A percentile compares a stretch with the other conserved stretches of the same genome.
phyloP scores from a whole-genome alignment of 352 stramenopile species.

The Globisporangium nagaii region DNA sequence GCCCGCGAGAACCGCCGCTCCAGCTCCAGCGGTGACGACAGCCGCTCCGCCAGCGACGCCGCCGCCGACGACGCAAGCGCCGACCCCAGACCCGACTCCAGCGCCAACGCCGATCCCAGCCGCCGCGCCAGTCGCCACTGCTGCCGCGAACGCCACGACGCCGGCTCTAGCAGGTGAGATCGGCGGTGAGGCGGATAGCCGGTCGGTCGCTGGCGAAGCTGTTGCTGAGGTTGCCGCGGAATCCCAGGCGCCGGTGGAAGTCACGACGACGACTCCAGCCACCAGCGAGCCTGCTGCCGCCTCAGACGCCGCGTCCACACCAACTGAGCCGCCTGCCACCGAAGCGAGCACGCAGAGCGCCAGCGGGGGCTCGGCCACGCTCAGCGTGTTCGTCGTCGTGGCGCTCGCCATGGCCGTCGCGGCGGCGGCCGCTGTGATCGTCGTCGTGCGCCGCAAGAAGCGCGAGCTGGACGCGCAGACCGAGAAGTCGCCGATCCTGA shows the following conservation, averaged over 20 bases:
- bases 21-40: constrained; percentile 3
- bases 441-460: constrained; percentile 28
- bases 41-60: constrained; percentile 8
- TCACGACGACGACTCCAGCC: not conserved
- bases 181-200: constrained; percentile 1
- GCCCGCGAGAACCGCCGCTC: too few species aligned
- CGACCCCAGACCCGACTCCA: constrained; percentile 1
- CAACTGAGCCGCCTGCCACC: not conserved
- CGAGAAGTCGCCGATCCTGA: constrained; percentile 21
- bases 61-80: not conserved
- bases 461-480: constrained; percentile 19
- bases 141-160: not conserved
- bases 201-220: not conserved
- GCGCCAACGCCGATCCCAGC: constrained; percentile 4
- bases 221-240: not conserved
- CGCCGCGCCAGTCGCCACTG: not conserved
- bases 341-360: constrained; percentile 1
- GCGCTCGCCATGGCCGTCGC: constrained; percentile 12
- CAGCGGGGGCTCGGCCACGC: not conserved
- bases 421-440: constrained; percentile 17
- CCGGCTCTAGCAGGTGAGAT: not conserved
- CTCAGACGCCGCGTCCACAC: not conserved
- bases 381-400: constrained; percentile 11
- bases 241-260: not conserved
- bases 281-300: not conserved